A percentile compares a stretch with the other conserved stretches of the same genome.
Evolutionary conservation across 495 filamentous ascomycete genomes (phyloP).

Genomic region (Choiromyces venosus): DNA sequence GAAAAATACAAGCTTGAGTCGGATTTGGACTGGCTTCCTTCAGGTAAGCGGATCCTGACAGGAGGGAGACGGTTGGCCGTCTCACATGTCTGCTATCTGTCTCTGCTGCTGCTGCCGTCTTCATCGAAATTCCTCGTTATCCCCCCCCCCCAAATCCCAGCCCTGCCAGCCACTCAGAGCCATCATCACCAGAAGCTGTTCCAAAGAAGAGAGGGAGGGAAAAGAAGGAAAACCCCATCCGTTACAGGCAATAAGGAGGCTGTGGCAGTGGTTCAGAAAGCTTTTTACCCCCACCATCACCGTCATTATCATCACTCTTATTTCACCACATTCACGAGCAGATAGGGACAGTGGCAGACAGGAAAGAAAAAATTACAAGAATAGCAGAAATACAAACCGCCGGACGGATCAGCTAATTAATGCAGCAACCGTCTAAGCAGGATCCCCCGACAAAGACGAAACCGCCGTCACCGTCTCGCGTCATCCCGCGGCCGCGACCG

Average conservation of each 20-base stretch:
- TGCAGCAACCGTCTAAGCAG: conserved; percentile 40
- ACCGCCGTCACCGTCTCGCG: conserved; percentile 36
- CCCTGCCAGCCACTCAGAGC: not conserved
- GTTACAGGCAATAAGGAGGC: not conserved
- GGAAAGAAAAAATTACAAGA: conserved; percentile 15
- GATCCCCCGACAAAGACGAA: conserved; percentile 37
- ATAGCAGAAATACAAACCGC: conserved; percentile 34
- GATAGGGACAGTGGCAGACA: conserved; percentile 14
- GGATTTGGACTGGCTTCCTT: conserved; percentile 13
- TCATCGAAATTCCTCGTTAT: conserved; percentile 33
- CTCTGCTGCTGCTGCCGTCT: not conserved
- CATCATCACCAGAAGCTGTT: conserved; percentile 20
- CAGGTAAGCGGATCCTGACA: conserved; percentile 38
- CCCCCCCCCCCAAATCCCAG: conserved; percentile 22
- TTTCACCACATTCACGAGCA: conserved; percentile 1
- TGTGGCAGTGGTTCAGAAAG: not conserved
- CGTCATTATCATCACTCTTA: not conserved
- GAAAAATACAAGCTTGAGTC: not conserved
- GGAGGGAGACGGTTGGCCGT: conserved; percentile 26
- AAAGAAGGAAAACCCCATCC: not conserved
- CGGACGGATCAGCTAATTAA: conserved; percentile 39
- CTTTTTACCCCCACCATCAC: not conserved
- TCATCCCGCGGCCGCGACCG: conserved; percentile 25
- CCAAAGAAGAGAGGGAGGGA: conserved; percentile 21
- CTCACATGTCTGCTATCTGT: conserved; percentile 36